These are phyloP conservation scores for Vigna radiata DNA, from an alignment of 306 rosid species.

Conservation along the genomic window DNA sequence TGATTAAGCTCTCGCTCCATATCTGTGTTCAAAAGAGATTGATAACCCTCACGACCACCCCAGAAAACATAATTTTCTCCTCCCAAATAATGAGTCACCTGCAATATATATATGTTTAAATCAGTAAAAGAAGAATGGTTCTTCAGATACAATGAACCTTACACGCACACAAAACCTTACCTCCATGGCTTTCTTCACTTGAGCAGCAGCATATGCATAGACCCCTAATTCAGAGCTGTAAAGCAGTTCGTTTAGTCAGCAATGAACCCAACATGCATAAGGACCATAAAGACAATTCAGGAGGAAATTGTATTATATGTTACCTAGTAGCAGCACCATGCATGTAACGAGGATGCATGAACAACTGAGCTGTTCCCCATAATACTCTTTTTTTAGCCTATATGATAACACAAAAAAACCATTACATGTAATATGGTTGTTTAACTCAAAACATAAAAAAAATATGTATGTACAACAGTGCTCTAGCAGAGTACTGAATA, in stretches of 20 bases:
- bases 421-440: conserved; percentile 19
- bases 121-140: conserved; percentile 37
- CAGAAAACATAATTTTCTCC: conserved; percentile 97
- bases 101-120: conserved; percentile 33
- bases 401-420: conserved; percentile 17
- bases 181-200: conserved; percentile 99
- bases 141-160: not conserved
- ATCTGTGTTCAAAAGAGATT: conserved; percentile 91
- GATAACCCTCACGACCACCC: conserved; percentile 99
- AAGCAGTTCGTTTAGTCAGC: conserved; percentile 39
- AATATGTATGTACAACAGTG: not conserved
- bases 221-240: conserved; percentile 85
- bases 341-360: conserved; percentile 96
- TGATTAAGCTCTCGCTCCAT: conserved; percentile 97
- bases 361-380: conserved; percentile 98
- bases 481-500: not conserved
- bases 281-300: conserved; percentile 11
- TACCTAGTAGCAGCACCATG: conserved; percentile 99
- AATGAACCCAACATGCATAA: conserved; percentile 32
- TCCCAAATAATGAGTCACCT: conserved; percentile 93
- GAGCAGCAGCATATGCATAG: conserved; percentile 94
- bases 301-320: conserved; percentile 13
- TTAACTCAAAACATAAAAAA: not conserved
- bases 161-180: conserved; percentile 49
- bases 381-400: conserved; percentile 75